These are phyloP conservation scores for Luzula sylvatica DNA, from an alignment of 176 grass and related monocot species.

Conservation along the genomic window DNA sequence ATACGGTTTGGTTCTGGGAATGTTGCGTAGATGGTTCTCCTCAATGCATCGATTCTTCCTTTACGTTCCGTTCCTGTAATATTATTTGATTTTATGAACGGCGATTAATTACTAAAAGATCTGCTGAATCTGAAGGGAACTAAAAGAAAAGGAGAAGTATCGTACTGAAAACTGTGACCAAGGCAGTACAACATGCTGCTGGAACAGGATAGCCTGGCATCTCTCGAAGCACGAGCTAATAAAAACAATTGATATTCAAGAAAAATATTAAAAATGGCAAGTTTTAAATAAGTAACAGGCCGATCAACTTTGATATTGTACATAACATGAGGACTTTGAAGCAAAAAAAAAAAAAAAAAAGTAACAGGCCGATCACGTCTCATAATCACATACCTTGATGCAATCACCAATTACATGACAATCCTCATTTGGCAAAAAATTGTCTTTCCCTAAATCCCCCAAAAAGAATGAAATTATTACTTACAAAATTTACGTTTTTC, in stretches of 20 bases:
- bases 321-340: too few relatives aligned
- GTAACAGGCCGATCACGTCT: too few relatives aligned
- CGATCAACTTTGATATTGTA: too few relatives aligned
- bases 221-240: slow-evolving; percentile 84
- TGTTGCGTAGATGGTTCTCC: slow-evolving; percentile 70
- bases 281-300: too few relatives aligned
- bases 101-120: too few relatives aligned
- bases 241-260: slow-evolving; percentile 13
- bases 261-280: slow-evolving; percentile 14
- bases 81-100: slow-evolving; percentile 27
- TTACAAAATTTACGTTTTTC: too few relatives aligned
- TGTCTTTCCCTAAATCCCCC: slow-evolving; percentile 54
- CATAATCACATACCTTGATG: slow-evolving; percentile 70
- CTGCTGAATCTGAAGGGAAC: too few relatives aligned
- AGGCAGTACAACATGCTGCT: slow-evolving; percentile 69
- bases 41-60: slow-evolving; percentile 62
- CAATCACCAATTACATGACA: slow-evolving; percentile 95
- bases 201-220: slow-evolving; percentile 81
- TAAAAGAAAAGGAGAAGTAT: slow-evolving; percentile 12
- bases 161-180: slow-evolving; percentile 87
- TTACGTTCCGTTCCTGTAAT: slow-evolving; percentile 58
- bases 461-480: slow-evolving; percentile 15
- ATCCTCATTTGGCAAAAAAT: slow-evolving; percentile 93
- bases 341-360: too few relatives aligned
- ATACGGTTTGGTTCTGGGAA: slow-evolving; percentile 78